Evolutionary conservation across 352 stramenopile genomes (phyloP).

Genomic region (Peronospora belbahrii): DNA sequence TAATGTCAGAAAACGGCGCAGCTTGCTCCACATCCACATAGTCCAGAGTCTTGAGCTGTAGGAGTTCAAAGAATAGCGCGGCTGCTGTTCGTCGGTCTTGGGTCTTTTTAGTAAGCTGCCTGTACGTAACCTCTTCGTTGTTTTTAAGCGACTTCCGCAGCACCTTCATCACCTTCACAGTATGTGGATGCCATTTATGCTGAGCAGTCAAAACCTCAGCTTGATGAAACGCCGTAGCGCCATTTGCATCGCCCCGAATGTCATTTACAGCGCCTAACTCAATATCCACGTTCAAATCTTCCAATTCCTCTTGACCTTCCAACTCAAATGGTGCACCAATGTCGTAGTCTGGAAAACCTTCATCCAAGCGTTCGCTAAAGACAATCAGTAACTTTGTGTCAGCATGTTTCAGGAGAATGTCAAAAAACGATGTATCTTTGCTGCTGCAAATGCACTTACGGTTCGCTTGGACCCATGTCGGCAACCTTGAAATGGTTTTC

Average conservation of each 20-base stretch:
- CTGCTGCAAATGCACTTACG: slow-evolving; percentile 8
- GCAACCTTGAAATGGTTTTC: slow-evolving; percentile 38
- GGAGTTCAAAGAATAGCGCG: slow-evolving; percentile 94
- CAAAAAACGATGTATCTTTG: background rate
- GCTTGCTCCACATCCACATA: slow-evolving; percentile 93
- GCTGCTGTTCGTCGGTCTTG: slow-evolving; percentile 84
- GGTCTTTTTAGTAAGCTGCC: slow-evolving; percentile 77
- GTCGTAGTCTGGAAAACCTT: slow-evolving; percentile 45
- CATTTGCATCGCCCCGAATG: slow-evolving; percentile 54
- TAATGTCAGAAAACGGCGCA: slow-evolving; percentile 92
- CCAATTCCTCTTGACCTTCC: slow-evolving; percentile 40
- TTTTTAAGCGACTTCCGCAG: slow-evolving; percentile 63
- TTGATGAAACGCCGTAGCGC: slow-evolving; percentile 21
- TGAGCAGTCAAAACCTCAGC: slow-evolving; percentile 45
- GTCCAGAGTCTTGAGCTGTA: slow-evolving; percentile 97
- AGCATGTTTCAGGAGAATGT: background rate
- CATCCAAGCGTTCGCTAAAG: slow-evolving; percentile 30
- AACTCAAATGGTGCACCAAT: slow-evolving; percentile 45
- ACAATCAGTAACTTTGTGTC: slow-evolving; percentile 2
- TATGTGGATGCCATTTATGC: slow-evolving; percentile 98
- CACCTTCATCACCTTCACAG: slow-evolving; percentile 92
- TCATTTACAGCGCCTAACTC: slow-evolving; percentile 76
- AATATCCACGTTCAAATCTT: slow-evolving; percentile 74
- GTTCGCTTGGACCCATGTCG: slow-evolving; percentile 20
- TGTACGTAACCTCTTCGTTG: slow-evolving; percentile 80